These are phyloP conservation scores for Phaeotremella skinneri DNA, from an alignment of 768 basidiomycete genomes.

Conservation along the genomic window DNA sequence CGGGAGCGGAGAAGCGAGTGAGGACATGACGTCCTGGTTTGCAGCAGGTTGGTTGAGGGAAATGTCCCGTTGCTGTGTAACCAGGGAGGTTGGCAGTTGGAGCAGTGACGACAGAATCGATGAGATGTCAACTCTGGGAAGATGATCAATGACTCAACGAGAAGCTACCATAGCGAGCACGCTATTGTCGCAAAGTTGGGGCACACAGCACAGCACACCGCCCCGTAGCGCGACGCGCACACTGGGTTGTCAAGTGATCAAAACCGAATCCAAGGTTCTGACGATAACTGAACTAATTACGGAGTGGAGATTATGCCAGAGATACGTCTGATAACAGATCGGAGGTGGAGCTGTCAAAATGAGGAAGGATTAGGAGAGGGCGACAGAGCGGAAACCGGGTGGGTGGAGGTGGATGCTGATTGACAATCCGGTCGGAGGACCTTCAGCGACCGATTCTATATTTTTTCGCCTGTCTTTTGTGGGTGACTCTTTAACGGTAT, in stretches of 20 bases:
- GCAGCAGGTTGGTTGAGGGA: neutral
- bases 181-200: neutral
- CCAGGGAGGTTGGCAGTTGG: neutral
- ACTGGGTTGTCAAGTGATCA: too few species aligned
- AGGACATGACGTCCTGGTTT: constrained; percentile 22
- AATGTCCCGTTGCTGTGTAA: neutral
- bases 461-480: neutral
- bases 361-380: neutral
- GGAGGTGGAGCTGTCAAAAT: neutral
- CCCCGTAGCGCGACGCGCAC: neutral
- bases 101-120: too few species aligned
- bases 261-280: too few species aligned
- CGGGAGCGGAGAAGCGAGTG: constrained; percentile 23
- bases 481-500: neutral
- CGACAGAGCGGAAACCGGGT: neutral
- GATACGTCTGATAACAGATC: too few species aligned
- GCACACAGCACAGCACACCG: neutral
- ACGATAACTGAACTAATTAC: too few species aligned
- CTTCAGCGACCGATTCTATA: neutral
- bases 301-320: too few species aligned
- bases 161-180: neutral
- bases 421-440: neutral
- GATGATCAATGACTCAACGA: neutral
- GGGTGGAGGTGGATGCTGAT: neutral
- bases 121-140: too few species aligned